These are phyloP conservation scores for Candida orba DNA, from an alignment of 805 yeast genomes.

Conservation along the genomic window DNA sequence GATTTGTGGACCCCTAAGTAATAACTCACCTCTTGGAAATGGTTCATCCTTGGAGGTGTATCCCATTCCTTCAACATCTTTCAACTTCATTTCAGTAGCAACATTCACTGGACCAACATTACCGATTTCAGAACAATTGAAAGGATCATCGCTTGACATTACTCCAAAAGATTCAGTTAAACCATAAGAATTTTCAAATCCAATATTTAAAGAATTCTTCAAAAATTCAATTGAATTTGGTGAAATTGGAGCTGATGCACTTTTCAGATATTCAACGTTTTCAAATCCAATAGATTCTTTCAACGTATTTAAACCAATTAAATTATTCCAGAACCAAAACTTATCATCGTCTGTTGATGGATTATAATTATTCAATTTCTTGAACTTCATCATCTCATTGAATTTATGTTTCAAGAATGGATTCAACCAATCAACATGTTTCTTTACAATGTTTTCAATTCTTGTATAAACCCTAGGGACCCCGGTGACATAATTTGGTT, in stretches of 20 bases:
- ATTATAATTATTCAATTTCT: conserved; percentile 5
- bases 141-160: conserved; percentile 30
- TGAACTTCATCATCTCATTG: conserved; percentile 10
- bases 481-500: conserved; percentile 41
- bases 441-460: conserved; percentile 41
- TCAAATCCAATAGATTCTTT: conserved; percentile 32
- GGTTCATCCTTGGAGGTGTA: conserved; percentile 40
- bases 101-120: conserved; percentile 45
- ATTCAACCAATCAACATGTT: conserved; percentile 8
- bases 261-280: conserved; percentile 25
- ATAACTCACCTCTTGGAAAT: conserved; percentile 43
- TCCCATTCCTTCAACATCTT: conserved; percentile 45
- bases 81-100: conserved; percentile 44
- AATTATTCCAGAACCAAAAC: conserved; percentile 5
- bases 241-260: conserved; percentile 59
- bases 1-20: conserved; percentile 50
- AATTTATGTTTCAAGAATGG: conserved; percentile 13
- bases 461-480: conserved; percentile 54
- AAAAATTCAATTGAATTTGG: conserved; percentile 46
- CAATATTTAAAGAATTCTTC: conserved; percentile 40
- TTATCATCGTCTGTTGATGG: conserved; percentile 9
- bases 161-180: conserved; percentile 62
- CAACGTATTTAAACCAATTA: conserved; percentile 31
- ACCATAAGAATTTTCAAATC: conserved; percentile 49
- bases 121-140: conserved; percentile 28